phyloP scores from a whole-genome alignment of 305 asterid species.

The Fraxinus baroniana region DNA sequence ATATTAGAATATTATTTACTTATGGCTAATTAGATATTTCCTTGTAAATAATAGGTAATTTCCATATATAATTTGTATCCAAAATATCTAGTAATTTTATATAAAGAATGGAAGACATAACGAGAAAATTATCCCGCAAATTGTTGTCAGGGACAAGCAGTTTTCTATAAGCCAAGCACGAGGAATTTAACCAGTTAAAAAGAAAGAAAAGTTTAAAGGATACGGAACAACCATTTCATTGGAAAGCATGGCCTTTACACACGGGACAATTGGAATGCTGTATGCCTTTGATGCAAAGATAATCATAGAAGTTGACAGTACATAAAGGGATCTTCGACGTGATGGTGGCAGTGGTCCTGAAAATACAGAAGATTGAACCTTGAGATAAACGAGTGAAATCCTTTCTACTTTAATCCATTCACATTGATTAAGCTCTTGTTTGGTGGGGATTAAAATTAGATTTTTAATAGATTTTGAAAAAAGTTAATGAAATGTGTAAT shows the following conservation, averaged over 20 bases:
- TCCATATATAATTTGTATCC: too few species aligned
- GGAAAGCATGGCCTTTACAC: slow-evolving; percentile 53
- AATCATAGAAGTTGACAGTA: slow-evolving; percentile 81
- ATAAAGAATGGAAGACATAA: too few species aligned
- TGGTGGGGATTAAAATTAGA: neutral
- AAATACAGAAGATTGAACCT: slow-evolving; percentile 24
- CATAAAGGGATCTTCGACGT: slow-evolving; percentile 89
- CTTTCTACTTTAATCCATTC: neutral
- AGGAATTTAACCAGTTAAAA: neutral
- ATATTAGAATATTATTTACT: too few species aligned
- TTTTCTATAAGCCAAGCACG: neutral
- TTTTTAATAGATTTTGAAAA: neutral
- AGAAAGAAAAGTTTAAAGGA: slow-evolving; percentile 6
- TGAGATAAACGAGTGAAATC: slow-evolving; percentile 6
- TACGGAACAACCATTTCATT: slow-evolving; percentile 48
- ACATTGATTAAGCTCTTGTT: neutral
- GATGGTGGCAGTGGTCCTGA: slow-evolving; percentile 82
- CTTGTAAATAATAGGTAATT: too few species aligned
- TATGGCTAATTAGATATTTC: too few species aligned
- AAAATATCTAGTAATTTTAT: too few species aligned
- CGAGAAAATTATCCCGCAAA: too few species aligned
- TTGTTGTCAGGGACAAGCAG: neutral
- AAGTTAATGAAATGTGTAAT: neutral
- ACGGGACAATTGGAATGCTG: slow-evolving; percentile 59
- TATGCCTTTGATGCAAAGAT: slow-evolving; percentile 79